phyloP scores from a whole-genome alignment of 2,329 filamentous ascomycete species.

The Didymosphaeria variabile region DNA sequence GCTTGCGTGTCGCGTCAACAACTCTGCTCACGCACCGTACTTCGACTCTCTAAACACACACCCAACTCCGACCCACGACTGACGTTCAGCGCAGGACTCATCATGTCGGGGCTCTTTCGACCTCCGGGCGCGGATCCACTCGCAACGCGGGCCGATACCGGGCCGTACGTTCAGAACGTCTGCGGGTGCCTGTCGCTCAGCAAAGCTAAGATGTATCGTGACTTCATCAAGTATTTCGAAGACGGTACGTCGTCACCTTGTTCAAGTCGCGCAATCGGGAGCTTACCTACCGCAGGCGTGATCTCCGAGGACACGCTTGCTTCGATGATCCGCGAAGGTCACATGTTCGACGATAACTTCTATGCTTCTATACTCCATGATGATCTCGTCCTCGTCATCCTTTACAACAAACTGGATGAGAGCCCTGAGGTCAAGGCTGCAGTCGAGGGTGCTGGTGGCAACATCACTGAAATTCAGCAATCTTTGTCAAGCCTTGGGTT shows the following conservation, averaged over 20 bases:
- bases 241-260: background rate
- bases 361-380: background rate
- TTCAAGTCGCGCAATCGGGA: background rate
- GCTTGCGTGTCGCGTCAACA: no score
- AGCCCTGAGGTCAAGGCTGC: background rate
- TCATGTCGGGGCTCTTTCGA: background rate
- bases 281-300: background rate
- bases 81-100: background rate
- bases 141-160: background rate
- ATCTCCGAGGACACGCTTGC: background rate
- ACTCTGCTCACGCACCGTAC: no score
- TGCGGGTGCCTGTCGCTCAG: background rate
- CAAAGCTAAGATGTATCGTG: background rate
- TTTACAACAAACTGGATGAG: background rate
- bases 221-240: conserved; percentile 9
- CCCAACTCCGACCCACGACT: no score
- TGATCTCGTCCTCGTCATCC: conserved; percentile 5
- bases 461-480: background rate
- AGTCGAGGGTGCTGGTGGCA: background rate
- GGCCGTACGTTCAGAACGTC: conserved; percentile 5
- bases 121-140: background rate
- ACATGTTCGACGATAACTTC: background rate
- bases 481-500: background rate
- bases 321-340: background rate
- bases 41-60: no score